A percentile compares a stretch with the other conserved stretches of the same genome.
Evolutionary conservation across 2,329 filamentous ascomycete genomes (phyloP).

Genomic region (Sporothrix curviconia): DNA sequence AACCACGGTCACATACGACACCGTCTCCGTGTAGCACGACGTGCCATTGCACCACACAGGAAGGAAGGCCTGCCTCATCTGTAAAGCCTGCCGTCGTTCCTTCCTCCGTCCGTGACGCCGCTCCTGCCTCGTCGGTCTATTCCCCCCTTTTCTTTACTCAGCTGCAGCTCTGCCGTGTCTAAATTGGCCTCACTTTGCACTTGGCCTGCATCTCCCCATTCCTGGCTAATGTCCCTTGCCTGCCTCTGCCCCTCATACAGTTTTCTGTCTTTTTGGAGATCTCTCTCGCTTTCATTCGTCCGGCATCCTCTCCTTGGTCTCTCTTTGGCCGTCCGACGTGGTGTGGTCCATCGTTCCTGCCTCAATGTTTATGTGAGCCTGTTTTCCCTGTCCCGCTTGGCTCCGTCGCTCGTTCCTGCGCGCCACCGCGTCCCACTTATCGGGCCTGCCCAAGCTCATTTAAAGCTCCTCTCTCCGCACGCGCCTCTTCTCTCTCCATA

Average conservation of each 20-base stretch:
- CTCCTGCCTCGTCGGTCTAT: no score
- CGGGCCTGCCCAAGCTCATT: not conserved
- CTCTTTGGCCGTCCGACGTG: not conserved
- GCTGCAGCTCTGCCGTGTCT: no score
- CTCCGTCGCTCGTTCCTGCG: not conserved
- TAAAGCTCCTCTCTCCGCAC: conserved; percentile 2
- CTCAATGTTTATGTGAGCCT: not conserved
- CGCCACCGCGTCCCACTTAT: conserved; percentile 4
- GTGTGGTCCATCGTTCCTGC: not conserved
- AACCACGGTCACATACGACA: conserved; percentile 1
- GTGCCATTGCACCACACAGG: not conserved
- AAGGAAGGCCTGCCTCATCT: no score
- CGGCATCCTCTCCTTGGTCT: no score
- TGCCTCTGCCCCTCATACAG: not conserved
- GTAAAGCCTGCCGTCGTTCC: no score
- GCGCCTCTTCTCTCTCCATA: not conserved
- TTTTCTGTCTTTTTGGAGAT: not conserved
- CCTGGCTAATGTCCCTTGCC: not conserved
- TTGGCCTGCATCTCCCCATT: conserved; percentile 2
- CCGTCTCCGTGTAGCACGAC: no score
- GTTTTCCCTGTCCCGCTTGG: not conserved
- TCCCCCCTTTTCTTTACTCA: no score
- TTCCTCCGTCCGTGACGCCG: no score
- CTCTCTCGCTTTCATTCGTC: not conserved
- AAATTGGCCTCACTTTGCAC: no score